Evolutionary conservation across 192 early-diverging fungal species (phyloP).

Genomic region (Entrophospora sp.): DNA sequence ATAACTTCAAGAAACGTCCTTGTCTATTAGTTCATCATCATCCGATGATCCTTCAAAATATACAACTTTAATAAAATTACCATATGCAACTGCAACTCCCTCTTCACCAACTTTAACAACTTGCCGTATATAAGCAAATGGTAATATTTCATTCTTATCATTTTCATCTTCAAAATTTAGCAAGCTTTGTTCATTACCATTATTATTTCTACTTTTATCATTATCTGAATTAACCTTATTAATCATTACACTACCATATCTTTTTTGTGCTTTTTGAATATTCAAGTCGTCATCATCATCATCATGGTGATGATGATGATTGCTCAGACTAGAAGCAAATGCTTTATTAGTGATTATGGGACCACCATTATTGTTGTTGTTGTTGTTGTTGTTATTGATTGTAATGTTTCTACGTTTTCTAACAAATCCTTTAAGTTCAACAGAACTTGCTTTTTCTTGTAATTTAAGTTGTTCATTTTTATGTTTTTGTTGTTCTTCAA

Average conservation of each 20-base stretch:
- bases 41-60: background rate
- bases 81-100: constrained; percentile 2
- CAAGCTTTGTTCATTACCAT: background rate
- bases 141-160: background rate
- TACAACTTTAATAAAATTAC: constrained; percentile 8
- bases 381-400: background rate
- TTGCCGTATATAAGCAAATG: constrained; percentile 9
- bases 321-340: background rate
- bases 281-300: background rate
- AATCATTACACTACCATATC: background rate
- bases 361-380: too few relatives aligned
- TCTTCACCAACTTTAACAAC: constrained; percentile 6
- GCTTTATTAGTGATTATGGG: background rate
- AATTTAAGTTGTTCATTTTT: background rate
- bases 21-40: background rate
- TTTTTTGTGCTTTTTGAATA: background rate
- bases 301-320: background rate
- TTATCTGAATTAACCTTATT: background rate
- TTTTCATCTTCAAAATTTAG: background rate
- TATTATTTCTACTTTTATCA: too few relatives aligned
- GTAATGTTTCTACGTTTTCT: background rate
- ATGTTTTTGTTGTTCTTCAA: background rate
- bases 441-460: background rate
- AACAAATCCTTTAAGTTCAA: background rate
- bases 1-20: too few relatives aligned